Percentiles rank a stretch among this genome's conserved stretches.
phyloP scores from a whole-genome alignment of 805 yeast species.

The Pichia membranifaciens region DNA sequence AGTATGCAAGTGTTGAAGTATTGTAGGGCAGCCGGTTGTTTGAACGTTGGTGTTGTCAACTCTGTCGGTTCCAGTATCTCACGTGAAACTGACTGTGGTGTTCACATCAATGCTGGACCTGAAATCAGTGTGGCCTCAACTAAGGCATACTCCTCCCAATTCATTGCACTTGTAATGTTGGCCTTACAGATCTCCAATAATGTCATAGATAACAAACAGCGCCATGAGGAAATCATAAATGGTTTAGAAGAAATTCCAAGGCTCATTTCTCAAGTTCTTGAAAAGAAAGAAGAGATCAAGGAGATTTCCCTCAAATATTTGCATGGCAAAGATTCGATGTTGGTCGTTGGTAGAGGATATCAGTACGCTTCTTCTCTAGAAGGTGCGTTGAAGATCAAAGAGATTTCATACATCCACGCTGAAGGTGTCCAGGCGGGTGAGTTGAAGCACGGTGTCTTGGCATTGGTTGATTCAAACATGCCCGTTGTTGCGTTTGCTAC shows the following conservation, averaged over 20 bases:
- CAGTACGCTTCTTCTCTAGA: constrained; percentile 96
- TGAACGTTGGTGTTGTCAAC: constrained; percentile 96
- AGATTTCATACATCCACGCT: constrained; percentile 96
- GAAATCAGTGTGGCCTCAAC: constrained; percentile 99
- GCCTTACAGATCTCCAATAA: constrained; percentile 94
- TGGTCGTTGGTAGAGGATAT: constrained; percentile 94
- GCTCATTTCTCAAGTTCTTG: constrained; percentile 74
- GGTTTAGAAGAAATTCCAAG: constrained; percentile 80
- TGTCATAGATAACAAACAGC: constrained; percentile 63
- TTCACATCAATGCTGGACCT: constrained; percentile 98
- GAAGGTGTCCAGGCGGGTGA: constrained; percentile 99
- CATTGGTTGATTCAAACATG: constrained; percentile 86
- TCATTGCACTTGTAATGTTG: constrained; percentile 93
- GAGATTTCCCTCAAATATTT: constrained; percentile 65
- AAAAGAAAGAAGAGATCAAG: constrained; percentile 69
- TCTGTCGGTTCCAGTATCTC: constrained; percentile 96
- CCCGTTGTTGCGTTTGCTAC: constrained; percentile 97
- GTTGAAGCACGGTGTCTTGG: constrained; percentile 96
- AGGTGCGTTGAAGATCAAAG: constrained; percentile 97
- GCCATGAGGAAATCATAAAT: constrained; percentile 80
- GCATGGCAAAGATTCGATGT: constrained; percentile 76
- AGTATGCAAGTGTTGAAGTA: constrained; percentile 91
- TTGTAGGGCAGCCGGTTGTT: constrained; percentile 94
- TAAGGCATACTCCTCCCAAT: constrained; percentile 97
- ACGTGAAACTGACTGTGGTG: constrained; percentile 98